Evolutionary conservation across 2,329 filamentous ascomycete species (phyloP).

Genomic region (Harringtonia aguacate): DNA sequence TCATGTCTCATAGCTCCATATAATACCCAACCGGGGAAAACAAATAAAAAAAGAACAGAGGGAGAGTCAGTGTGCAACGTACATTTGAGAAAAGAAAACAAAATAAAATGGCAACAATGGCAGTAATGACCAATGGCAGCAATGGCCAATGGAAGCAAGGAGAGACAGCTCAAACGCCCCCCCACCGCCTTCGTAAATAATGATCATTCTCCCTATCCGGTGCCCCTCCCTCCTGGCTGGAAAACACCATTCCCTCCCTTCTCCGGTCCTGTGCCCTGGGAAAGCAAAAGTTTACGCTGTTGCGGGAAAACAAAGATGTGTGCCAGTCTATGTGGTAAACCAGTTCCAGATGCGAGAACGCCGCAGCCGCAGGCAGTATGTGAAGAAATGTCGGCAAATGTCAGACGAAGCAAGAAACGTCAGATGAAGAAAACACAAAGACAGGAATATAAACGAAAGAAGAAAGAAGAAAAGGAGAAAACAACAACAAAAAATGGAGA

Average conservation of each 20-base stretch:
- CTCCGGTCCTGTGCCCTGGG: no score
- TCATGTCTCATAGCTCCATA: no score
- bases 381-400: background rate
- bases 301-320: background rate
- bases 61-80: background rate
- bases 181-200: no score
- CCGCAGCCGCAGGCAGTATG: no score
- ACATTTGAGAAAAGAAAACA: background rate
- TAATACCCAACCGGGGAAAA: no score
- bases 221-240: no score
- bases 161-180: background rate
- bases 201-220: no score
- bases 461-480: background rate
- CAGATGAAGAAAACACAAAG: background rate
- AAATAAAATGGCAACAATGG: background rate
- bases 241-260: no score
- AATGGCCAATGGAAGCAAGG: background rate
- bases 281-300: background rate
- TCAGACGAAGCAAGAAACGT: no score
- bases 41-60: background rate
- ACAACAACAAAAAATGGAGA: background rate
- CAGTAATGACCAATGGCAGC: background rate
- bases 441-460: background rate
- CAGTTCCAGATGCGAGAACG: background rate
- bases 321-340: slow-evolving; percentile 1